Base-by-base conservation (phyloP, 2,329 filamentous ascomycete species). In the Fusarium sp. region DNA sequence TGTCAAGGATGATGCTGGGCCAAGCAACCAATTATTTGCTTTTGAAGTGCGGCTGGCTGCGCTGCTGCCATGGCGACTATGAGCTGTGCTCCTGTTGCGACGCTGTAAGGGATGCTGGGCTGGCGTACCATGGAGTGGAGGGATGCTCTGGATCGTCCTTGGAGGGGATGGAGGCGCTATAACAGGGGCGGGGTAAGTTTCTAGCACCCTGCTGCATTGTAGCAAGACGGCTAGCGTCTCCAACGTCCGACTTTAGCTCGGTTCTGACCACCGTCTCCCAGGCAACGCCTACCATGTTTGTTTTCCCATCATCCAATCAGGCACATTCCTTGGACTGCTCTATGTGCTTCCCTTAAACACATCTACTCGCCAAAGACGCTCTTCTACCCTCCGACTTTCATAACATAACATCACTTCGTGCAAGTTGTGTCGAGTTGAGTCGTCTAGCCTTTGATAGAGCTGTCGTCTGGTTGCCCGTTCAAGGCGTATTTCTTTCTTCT, bases 21-120 rank as follows among this genome's bases (percentile, higher is more conserved):
- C 59, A 55, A 36, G 41, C 64, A 76, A 61, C 75, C 76, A 77
- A 77, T 79, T 63, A 48, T 45, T 62, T 73, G 72, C 63, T 57
- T 55, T 59, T 68, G 38, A 45, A 36, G 65, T 60, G 60, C 72
- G 71, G 72, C 63, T 78, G 69, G 70, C 48, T 76, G 70, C 76
- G 69, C 66, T 75, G 79, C 78, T 79, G 79, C 79, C 77, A 79
- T 79, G 79, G 79, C 76, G 79, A 80, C 79, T 79, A 45, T 63
- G 62, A 66, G 52, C 57, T 67, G 69, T 75, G 74, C 66, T 51
- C 63, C 68, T 63, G 62, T 55, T 74, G 63, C 63, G 35, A 67
- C 76, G 70, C 67, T 73, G 69, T 49, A 66, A 70, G 58, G 66
- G 66, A 63, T 69, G 45, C 58, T 52, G 66, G 55, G 52, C 48